Conservation (phyloP, 2,329 filamentous ascomycete genomes). For the Stagonosporopsis cucurbitacearum region DNA sequence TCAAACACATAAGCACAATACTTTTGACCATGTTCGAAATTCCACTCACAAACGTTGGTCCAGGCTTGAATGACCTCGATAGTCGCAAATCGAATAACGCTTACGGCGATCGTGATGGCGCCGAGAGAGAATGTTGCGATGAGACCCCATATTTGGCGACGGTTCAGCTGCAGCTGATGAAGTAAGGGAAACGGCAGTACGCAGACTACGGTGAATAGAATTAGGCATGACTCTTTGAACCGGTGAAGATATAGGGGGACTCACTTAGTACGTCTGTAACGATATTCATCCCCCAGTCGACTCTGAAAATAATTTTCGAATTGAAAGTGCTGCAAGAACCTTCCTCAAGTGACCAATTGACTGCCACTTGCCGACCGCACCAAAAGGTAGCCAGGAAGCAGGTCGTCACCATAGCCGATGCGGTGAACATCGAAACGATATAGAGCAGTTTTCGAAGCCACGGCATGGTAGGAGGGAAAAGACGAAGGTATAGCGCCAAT, state of each 20-base stretch:
- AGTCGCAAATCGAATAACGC: conserved; percentile 29
- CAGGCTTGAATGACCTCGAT: conserved; percentile 32
- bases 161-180: conserved; percentile 25
- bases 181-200: conserved; percentile 34
- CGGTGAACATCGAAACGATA: conserved; percentile 17
- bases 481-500: conserved; percentile 24
- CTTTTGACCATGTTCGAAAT: not conserved
- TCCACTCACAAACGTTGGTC: conserved; percentile 34
- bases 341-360: conserved; percentile 29
- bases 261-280: conserved; percentile 23
- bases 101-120: conserved; percentile 31
- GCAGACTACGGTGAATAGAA: conserved; percentile 22
- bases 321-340: conserved; percentile 26
- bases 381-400: conserved; percentile 29
- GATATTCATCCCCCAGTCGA: conserved; percentile 25
- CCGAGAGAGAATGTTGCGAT: conserved; percentile 33
- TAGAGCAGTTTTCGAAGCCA: conserved; percentile 23
- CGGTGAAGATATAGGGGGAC: not conserved
- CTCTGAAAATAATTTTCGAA: conserved; percentile 28
- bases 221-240: not conserved
- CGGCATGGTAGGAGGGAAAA: conserved; percentile 28
- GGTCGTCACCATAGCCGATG: conserved; percentile 22
- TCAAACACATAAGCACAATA: not conserved
- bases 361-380: conserved; percentile 25
- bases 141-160: conserved; percentile 31